Base-by-base conservation (phyloP, 2,329 filamentous ascomycete genomes). In the Aspergillus luchuensis region DNA sequence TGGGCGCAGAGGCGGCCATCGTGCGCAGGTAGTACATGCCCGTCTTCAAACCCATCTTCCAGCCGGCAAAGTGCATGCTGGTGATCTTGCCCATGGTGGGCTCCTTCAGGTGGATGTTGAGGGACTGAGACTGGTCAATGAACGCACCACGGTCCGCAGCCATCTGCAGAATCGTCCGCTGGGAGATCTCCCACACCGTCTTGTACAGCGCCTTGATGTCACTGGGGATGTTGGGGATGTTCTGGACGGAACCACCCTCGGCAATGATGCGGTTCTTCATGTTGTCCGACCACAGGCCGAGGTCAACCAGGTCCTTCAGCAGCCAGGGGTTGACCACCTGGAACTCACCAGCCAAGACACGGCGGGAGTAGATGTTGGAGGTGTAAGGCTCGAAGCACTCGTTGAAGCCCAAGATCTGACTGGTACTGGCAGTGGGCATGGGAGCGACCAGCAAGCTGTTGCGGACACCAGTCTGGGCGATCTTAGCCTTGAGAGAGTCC, bases 241-340 rank as follows among this genome's bases (percentile, higher is more conserved):
- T 94, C 79, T 98, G 95, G 58, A 99, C 90, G 19, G 94, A 98
- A 67, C 95, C 95, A 68, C 91, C 91, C 64, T 97, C 94, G 60
- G 95, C 90, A 73, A 99, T 99, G 84, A 99, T 99, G 71, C 95
- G 92, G 85, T 99, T 99, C 89, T 99, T 99, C 95, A 99, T 99
- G 82, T 92, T 92, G 80, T 99, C 94, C 51, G 94, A 97, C 95
- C 95, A 99, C 48, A 99, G 85, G 63, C 95, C 95, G 82, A 97
- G 91, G 74, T 99, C 95, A 69, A 99, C 95, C 30, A 99, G 88
- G 72, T 99, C 95, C 85, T 97, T 97, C 63, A 99, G 87, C 65
- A 99, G 82, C 95, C 95, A 99, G 56, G 95, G 95, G 84, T 99
- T 99, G 78, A 99, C 95, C 57, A 99, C 92, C 82, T 99, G 95